These are phyloP conservation scores for Penicillium fimorum DNA, from an alignment of 495 filamentous ascomycete species.

Conservation along the genomic window DNA sequence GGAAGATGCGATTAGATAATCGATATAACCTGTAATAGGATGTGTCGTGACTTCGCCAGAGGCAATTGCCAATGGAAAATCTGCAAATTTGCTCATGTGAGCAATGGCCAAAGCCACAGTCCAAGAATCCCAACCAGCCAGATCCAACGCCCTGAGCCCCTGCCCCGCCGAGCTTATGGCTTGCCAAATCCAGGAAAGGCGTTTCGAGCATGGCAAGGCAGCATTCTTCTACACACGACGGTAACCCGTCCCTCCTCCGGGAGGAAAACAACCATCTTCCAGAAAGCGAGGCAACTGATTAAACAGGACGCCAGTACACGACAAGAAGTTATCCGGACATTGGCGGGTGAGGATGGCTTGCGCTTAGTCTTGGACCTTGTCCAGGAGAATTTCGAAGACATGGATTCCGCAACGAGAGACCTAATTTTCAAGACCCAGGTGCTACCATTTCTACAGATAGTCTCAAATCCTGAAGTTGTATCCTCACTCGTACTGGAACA, in stretches of 20 bases:
- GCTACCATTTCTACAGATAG: constrained; percentile 51
- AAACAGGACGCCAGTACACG: constrained; percentile 20
- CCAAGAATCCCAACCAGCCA: neutral
- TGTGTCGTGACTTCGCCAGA: constrained; percentile 17
- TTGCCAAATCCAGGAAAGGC: constrained; percentile 8
- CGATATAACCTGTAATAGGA: neutral
- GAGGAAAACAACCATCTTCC: constrained; percentile 18
- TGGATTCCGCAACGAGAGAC: constrained; percentile 21
- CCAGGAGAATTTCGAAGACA: constrained; percentile 20
- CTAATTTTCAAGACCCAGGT: constrained; percentile 36
- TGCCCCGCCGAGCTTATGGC: neutral
- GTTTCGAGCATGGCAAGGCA: constrained; percentile 15
- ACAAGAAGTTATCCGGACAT: constrained; percentile 31
- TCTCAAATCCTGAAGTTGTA: constrained; percentile 52
- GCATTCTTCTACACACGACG: constrained; percentile 9
- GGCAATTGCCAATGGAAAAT: constrained; percentile 15
- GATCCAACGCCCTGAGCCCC: neutral
- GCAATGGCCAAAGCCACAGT: neutral
- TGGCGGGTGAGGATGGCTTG: constrained; percentile 30
- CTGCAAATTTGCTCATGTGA: constrained; percentile 20
- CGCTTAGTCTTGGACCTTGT: constrained; percentile 27
- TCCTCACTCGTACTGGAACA: constrained; percentile 55
- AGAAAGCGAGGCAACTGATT: constrained; percentile 24
- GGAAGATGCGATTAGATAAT: neutral
- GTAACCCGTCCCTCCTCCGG: neutral